phyloP scores from a whole-genome alignment of 352 stramenopile genomes.

The Thalassiosira hispida region DNA sequence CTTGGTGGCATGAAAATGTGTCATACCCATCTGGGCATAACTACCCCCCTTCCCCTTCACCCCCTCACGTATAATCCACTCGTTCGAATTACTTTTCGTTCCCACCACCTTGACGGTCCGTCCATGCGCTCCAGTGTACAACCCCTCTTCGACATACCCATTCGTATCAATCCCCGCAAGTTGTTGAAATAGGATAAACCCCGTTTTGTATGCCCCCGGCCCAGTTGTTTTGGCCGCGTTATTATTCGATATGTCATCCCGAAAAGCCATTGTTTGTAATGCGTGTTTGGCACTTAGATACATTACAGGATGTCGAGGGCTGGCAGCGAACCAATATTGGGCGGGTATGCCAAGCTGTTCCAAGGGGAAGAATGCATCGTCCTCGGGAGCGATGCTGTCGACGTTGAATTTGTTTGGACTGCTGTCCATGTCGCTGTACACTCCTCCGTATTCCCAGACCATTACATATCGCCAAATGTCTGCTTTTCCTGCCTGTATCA shows the following conservation, averaged over 20 bases:
- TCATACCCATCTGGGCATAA: conserved; percentile 46
- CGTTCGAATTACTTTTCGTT: conserved; percentile 21
- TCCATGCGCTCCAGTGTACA: conserved; percentile 27
- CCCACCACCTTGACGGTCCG: conserved; percentile 40
- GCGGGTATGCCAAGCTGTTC: conserved; percentile 38
- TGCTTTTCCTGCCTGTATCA: conserved; percentile 35
- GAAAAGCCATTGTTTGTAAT: conserved; percentile 10
- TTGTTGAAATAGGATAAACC: conserved; percentile 38
- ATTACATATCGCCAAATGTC: conserved; percentile 61
- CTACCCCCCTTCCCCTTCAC: conserved; percentile 6
- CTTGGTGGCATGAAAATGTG: conserved; percentile 36
- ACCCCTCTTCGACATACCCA: conserved; percentile 32
- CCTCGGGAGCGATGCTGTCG: conserved; percentile 17
- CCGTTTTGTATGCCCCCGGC: conserved; percentile 40
- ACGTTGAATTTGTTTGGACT: conserved; percentile 35
- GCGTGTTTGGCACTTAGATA: conserved; percentile 39
- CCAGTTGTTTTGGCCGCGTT: conserved; percentile 46
- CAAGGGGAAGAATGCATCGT: conserved; percentile 47
- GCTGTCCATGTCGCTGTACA: conserved; percentile 53
- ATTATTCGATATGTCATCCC: conserved; percentile 34
- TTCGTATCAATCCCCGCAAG: conserved; percentile 9
- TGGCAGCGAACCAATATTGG: conserved; percentile 71
- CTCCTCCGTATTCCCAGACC: conserved; percentile 56
- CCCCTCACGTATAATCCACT: conserved; percentile 36
- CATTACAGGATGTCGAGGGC: conserved; percentile 67